Conservation (phyloP, 2,329 filamentous ascomycete species). For the Tolypocladium guangdongense region DNA sequence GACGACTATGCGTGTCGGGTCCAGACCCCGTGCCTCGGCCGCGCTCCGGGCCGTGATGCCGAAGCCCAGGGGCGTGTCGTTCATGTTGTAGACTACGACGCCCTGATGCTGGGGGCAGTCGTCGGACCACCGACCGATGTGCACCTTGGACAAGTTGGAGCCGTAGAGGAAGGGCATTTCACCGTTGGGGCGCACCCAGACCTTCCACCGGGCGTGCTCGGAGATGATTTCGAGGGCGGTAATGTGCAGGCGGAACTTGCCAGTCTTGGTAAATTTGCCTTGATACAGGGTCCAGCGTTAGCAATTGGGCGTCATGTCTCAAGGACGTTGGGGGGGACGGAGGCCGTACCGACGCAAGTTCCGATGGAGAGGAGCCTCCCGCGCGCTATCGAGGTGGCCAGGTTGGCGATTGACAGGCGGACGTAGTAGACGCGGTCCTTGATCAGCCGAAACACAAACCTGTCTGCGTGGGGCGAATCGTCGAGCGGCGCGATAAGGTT, state of each 20-base stretch:
- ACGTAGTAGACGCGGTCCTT: conserved; percentile 86
- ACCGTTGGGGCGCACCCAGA: conserved; percentile 93
- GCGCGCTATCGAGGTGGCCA: conserved; percentile 76
- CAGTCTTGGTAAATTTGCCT: conserved; percentile 94
- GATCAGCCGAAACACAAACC: conserved; percentile 78
- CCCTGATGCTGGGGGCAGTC: conserved; percentile 92
- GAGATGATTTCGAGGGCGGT: conserved; percentile 81
- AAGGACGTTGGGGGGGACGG: neutral
- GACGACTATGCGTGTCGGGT: conserved; percentile 80
- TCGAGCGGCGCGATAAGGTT: conserved; percentile 68
- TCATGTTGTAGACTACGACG: conserved; percentile 82
- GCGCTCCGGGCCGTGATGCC: conserved; percentile 84
- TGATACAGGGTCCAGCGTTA: conserved; percentile 2
- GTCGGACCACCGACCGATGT: conserved; percentile 73
- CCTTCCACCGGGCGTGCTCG: conserved; percentile 87
- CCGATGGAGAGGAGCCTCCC: conserved; percentile 79
- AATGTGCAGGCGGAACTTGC: conserved; percentile 90
- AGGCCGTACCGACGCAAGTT: conserved; percentile 56
- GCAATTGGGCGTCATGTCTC: neutral
- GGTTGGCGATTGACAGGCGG: conserved; percentile 76
- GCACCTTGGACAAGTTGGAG: conserved; percentile 65
- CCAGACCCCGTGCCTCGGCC: conserved; percentile 69
- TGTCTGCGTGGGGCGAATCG: conserved; percentile 56
- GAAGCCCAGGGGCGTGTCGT: conserved; percentile 88
- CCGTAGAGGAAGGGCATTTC: conserved; percentile 98